These are phyloP conservation scores for Pythium folliculosum DNA, from an alignment of 352 stramenopile genomes.

Conservation along the genomic window DNA sequence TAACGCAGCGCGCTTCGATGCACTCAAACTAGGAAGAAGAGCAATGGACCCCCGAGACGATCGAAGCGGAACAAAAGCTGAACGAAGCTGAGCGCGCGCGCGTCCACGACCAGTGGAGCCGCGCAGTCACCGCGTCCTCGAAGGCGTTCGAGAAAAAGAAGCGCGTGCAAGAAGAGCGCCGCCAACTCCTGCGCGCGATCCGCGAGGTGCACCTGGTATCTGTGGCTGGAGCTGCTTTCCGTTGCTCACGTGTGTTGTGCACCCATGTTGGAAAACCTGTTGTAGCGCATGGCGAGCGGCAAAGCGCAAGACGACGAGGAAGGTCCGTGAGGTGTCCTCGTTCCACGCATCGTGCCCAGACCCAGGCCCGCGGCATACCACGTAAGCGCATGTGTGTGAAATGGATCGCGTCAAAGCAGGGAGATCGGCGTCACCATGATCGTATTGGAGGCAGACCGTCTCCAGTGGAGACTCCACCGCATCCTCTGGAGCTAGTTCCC, in stretches of 20 bases:
- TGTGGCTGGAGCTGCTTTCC: no score
- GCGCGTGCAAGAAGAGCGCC: conserved; percentile 50
- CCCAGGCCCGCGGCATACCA: no score
- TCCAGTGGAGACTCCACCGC: no score
- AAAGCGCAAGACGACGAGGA: background rate
- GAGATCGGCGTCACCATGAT: background rate
- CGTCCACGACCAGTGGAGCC: conserved; percentile 55
- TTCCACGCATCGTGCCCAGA: no score
- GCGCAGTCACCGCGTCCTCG: conserved; percentile 39
- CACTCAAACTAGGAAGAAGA: conserved; percentile 33
- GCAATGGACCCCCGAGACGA: conserved; percentile 42
- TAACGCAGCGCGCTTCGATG: no score
- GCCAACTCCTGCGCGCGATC: conserved; percentile 51
- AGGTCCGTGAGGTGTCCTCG: background rate
- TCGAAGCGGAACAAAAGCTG: conserved; percentile 53
- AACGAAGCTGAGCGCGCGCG: conserved; percentile 61
- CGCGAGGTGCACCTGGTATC: conserved; percentile 43
- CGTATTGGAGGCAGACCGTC: background rate
- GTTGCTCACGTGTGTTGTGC: background rate
- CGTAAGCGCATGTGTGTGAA: no score
- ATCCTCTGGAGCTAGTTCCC: no score
- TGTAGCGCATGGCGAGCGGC: background rate
- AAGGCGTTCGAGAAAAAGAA: conserved; percentile 48
- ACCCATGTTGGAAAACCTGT: background rate
- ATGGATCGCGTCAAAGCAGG: no score